phyloP scores from a whole-genome alignment of 2,329 filamentous ascomycete genomes.

The Hymenoscyphus linearis region DNA sequence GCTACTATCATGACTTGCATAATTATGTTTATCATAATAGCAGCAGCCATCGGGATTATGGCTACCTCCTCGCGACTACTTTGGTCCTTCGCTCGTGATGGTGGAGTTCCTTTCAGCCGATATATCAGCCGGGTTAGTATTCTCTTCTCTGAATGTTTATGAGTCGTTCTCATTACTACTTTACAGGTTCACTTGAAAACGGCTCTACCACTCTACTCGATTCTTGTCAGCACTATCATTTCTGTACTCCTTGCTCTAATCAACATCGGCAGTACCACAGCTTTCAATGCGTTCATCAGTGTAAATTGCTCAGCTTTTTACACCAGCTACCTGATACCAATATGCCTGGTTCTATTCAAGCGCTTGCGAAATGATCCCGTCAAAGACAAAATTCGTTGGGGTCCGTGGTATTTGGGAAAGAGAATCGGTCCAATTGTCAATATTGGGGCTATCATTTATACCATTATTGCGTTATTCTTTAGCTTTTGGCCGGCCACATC shows the following conservation, averaged over 20 bases:
- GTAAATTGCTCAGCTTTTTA: constrained; percentile 14
- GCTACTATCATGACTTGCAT: constrained; percentile 42
- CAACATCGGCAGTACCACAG: constrained; percentile 44
- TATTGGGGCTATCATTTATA: constrained; percentile 13
- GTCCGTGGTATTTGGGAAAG: not conserved
- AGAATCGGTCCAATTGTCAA: constrained; percentile 19
- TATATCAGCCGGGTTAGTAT: too few relatives aligned
- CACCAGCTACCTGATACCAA: constrained; percentile 12
- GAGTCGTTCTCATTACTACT: constrained; percentile 10
- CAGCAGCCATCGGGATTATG: constrained; percentile 19
- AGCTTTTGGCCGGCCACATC: constrained; percentile 34
- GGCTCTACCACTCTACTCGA: constrained; percentile 35
- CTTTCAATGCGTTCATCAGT: constrained; percentile 47
- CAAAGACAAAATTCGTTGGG: constrained; percentile 8
- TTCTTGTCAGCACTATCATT: constrained; percentile 13
- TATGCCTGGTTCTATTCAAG: constrained; percentile 9
- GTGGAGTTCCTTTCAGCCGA: constrained; percentile 33
- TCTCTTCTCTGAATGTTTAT: not conserved
- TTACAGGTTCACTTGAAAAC: constrained; percentile 16
- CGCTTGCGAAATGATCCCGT: constrained; percentile 9
- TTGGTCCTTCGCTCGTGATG: constrained; percentile 39
- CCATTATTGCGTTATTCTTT: constrained; percentile 43
- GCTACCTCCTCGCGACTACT: constrained; percentile 33
- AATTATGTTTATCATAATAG: constrained; percentile 24
- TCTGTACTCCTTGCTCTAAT: constrained; percentile 30